These are phyloP conservation scores for Talaromyces nanjingensis DNA, from an alignment of 495 filamentous ascomycete genomes.

Conservation along the genomic window DNA sequence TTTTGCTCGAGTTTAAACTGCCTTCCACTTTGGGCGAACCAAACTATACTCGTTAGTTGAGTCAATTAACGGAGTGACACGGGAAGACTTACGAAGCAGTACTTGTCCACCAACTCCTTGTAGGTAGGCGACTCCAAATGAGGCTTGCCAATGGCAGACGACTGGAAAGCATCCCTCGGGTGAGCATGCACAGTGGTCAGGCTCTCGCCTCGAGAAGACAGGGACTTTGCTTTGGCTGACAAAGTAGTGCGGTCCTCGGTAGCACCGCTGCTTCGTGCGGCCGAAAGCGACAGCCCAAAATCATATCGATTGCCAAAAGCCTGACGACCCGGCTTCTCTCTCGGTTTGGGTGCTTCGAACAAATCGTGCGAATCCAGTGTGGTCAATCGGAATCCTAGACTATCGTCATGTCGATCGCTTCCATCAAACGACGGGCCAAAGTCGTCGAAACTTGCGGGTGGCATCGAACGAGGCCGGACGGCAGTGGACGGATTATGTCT, in stretches of 20 bases:
- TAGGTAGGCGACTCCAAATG: conserved; percentile 77
- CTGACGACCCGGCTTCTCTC: conserved; percentile 57
- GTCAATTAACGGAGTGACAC: conserved; percentile 6
- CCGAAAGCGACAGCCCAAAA: conserved; percentile 80
- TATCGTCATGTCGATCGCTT: conserved; percentile 46
- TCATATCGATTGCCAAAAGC: conserved; percentile 90
- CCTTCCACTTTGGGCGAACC: conserved; percentile 34
- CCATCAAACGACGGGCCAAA: conserved; percentile 52
- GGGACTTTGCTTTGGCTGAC: conserved; percentile 31
- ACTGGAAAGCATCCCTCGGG: conserved; percentile 23
- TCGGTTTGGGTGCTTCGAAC: conserved; percentile 42
- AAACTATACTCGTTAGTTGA: conserved; percentile 36
- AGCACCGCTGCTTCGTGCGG: conserved; percentile 53
- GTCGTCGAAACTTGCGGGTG: conserved; percentile 55
- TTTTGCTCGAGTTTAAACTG: not conserved
- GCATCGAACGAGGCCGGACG: conserved; percentile 54
- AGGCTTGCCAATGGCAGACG: conserved; percentile 53
- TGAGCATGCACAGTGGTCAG: conserved; percentile 4
- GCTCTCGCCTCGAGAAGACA: conserved; percentile 1
- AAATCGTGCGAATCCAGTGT: conserved; percentile 21
- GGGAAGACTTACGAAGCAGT: conserved; percentile 79
- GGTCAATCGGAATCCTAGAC: conserved; percentile 23
- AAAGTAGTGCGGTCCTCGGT: conserved; percentile 46
- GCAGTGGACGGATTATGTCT: conserved; percentile 39
- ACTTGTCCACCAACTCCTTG: conserved; percentile 91